Percentiles rank a stretch among this genome's conserved stretches.
phyloP scores from a whole-genome alignment of 495 filamentous ascomycete genomes.

The Trichoderma erinaceum region DNA sequence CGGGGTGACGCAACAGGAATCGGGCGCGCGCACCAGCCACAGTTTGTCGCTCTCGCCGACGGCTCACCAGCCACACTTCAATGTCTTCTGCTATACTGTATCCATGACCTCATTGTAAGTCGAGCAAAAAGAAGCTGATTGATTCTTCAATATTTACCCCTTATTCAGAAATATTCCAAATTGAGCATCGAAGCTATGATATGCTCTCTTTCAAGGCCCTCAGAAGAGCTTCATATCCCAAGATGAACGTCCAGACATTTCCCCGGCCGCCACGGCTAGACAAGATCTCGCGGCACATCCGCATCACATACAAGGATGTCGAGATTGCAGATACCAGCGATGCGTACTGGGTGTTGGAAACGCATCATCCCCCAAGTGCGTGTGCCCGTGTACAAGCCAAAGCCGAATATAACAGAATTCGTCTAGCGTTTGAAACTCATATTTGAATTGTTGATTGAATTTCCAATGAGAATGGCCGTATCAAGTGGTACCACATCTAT shows the following conservation, averaged over 20 bases:
- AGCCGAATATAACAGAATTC: too few species aligned
- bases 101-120: neutral
- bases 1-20: constrained; percentile 12
- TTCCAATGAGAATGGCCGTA: too few species aligned
- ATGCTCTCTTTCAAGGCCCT: neutral
- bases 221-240: constrained; percentile 40
- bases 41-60: neutral
- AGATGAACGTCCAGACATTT: constrained; percentile 50
- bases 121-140: neutral
- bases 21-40: neutral
- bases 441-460: too few species aligned
- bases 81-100: neutral
- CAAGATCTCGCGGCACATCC: constrained; percentile 41
- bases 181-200: neutral
- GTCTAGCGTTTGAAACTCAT: too few species aligned
- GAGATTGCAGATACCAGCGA: constrained; percentile 50
- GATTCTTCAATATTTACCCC: neutral
- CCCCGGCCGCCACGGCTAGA: constrained; percentile 54
- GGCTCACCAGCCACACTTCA: neutral
- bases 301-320: constrained; percentile 46
- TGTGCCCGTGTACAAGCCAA: too few species aligned
- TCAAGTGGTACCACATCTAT: neutral
- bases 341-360: constrained; percentile 55
- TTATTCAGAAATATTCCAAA: neutral
- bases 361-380: constrained; percentile 50